Evolutionary conservation across 495 filamentous ascomycete genomes (phyloP).

Genomic region (Xylaria palmicola): DNA sequence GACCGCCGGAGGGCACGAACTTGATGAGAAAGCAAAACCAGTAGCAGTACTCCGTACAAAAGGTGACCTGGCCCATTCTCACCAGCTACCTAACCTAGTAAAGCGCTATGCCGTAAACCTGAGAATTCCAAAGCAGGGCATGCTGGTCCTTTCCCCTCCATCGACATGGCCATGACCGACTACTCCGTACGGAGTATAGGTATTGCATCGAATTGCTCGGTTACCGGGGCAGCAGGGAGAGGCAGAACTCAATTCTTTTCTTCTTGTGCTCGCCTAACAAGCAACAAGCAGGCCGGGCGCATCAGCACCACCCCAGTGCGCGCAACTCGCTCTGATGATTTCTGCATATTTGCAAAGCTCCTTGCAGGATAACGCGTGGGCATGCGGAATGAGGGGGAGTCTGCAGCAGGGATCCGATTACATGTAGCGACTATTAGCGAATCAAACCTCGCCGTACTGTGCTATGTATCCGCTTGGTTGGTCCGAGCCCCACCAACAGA

Average conservation of each 20-base stretch:
- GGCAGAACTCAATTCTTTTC: no score
- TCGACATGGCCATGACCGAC: no score
- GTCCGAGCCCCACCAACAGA: background rate
- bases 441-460: background rate
- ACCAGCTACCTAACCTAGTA: background rate
- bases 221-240: no score
- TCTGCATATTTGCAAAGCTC: background rate
- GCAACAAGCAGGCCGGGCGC: no score
- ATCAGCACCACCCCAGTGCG: no score
- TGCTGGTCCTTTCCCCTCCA: no score
- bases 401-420: background rate
- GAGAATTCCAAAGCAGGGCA: conserved; percentile 1
- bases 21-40: background rate
- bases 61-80: no score
- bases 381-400: background rate
- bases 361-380: conserved; percentile 7
- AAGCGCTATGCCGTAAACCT: no score
- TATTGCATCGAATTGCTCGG: no score
- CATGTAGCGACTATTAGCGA: conserved; percentile 1
- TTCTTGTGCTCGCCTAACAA: no score
- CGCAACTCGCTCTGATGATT: conserved; percentile 2
- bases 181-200: background rate
- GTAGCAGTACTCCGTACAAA: background rate
- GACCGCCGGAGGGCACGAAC: background rate
- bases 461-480: conserved; percentile 8